These are phyloP conservation scores for Syzygium aromaticum DNA, from an alignment of 345 rosid species.

Conservation along the genomic window DNA sequence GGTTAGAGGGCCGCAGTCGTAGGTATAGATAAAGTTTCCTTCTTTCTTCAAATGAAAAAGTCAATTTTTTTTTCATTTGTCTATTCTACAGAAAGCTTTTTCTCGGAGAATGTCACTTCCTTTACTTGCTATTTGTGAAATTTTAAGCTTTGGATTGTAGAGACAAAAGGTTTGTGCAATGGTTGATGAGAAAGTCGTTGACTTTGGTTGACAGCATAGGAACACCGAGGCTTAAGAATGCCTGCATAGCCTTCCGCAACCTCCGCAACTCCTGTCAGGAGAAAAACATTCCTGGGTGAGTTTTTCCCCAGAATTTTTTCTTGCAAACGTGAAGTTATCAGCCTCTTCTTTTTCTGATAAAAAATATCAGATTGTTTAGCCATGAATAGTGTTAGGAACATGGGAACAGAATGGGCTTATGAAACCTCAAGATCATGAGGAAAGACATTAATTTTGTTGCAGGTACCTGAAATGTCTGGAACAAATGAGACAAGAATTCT, in stretches of 20 bases:
- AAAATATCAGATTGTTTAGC: neutral
- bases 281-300: constrained; percentile 66
- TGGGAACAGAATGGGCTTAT: too few relatives aligned
- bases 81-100: neutral
- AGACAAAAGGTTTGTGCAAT: neutral
- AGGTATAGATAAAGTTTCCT: constrained; percentile 30
- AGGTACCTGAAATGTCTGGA: constrained; percentile 78
- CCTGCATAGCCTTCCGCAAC: constrained; percentile 64
- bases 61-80: neutral
- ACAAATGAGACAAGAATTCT: constrained; percentile 69
- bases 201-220: constrained; percentile 65
- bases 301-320: neutral
- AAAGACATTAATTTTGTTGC: neutral
- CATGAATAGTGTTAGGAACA: neutral
- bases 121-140: neutral
- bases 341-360: neutral
- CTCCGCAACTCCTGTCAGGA: constrained; percentile 48
- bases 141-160: neutral
- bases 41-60: neutral
- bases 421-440: neutral
- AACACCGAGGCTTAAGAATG: constrained; percentile 70
- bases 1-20: constrained; percentile 92
- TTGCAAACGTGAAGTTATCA: neutral
- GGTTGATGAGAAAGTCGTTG: neutral
- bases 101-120: neutral